These are phyloP conservation scores for Tetrapisispora taiwanensis DNA, from an alignment of 805 yeast genomes.

Conservation along the genomic window DNA sequence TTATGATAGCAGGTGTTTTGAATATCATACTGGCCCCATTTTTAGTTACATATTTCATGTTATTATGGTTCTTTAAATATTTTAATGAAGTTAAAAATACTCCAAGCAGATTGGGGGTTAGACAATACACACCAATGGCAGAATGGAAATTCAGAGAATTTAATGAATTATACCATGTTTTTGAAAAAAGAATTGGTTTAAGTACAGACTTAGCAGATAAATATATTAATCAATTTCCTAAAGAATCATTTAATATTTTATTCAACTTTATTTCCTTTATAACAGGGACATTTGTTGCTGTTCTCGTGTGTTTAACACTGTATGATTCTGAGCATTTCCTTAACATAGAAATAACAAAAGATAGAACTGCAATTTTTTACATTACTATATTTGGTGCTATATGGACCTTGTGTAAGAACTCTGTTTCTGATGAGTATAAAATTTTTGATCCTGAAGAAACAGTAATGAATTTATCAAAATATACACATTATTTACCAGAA, in stretches of 20 bases:
- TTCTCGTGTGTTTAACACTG: slow-evolving; percentile 63
- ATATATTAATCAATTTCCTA: slow-evolving; percentile 87
- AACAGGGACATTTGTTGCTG: slow-evolving; percentile 82
- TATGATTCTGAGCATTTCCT: slow-evolving; percentile 86
- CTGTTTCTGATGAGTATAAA: slow-evolving; percentile 51
- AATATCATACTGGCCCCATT: slow-evolving; percentile 80
- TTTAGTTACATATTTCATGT: slow-evolving; percentile 68
- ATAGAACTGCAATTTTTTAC: slow-evolving; percentile 74
- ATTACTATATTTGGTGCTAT: slow-evolving; percentile 81
- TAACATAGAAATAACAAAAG: slow-evolving; percentile 77
- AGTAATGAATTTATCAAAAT: slow-evolving; percentile 67
- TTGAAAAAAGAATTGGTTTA: slow-evolving; percentile 64
- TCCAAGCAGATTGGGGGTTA: slow-evolving; percentile 69
- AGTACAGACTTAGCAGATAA: slow-evolving; percentile 72
- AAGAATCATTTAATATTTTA: slow-evolving; percentile 50
- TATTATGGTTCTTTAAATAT: slow-evolving; percentile 79
- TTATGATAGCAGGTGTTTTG: slow-evolving; percentile 77
- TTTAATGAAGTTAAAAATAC: slow-evolving; percentile 87
- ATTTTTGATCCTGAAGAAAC: slow-evolving; percentile 92
- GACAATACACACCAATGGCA: slow-evolving; percentile 90
- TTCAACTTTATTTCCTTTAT: slow-evolving; percentile 60
- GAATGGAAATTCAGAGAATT: slow-evolving; percentile 93
- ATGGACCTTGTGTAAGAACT: slow-evolving; percentile 71
- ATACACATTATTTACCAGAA: slow-evolving; percentile 82
- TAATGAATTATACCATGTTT: slow-evolving; percentile 85